Evolutionary conservation across 106 monocot species (phyloP).

Genomic region (Dendrobium officinale): DNA sequence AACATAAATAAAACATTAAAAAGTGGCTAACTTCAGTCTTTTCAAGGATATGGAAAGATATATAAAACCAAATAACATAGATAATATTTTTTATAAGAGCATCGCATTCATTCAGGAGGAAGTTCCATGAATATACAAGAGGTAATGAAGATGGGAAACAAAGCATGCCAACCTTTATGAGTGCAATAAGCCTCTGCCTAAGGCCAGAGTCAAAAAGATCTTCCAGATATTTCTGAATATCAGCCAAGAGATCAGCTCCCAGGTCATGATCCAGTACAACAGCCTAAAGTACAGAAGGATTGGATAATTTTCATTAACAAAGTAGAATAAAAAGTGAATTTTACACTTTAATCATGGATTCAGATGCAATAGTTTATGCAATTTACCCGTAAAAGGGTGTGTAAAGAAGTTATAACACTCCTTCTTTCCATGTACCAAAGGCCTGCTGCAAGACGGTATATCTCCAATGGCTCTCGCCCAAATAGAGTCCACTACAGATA

Average conservation of each 20-base stretch:
- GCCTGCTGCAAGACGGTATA: conserved; percentile 80
- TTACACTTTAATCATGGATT: not conserved
- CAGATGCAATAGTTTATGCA: not conserved
- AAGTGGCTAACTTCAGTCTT: not conserved
- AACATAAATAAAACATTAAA: not conserved
- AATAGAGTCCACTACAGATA: conserved; percentile 63
- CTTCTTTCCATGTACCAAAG: conserved; percentile 97
- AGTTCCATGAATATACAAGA: not conserved
- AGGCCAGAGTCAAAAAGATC: conserved; percentile 66
- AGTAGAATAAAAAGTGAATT: conserved; percentile 3
- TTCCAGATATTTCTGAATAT: conserved; percentile 64
- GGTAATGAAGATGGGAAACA: not conserved
- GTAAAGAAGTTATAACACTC: conserved; percentile 72
- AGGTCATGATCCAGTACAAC: conserved; percentile 78
- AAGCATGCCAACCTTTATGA: conserved; percentile 58
- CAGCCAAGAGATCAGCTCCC: conserved; percentile 66
- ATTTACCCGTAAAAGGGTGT: conserved; percentile 74
- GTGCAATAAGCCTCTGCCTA: conserved; percentile 57
- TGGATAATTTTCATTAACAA: not conserved
- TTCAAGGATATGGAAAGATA: not conserved
- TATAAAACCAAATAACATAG: not conserved
- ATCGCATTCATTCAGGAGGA: not conserved
- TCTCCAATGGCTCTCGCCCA: conserved; percentile 84
- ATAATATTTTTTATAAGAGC: not conserved
- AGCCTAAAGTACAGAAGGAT: conserved; percentile 32